Base-by-base conservation (phyloP, 306 rosid genomes). In the Spatholobus suberectus region DNA sequence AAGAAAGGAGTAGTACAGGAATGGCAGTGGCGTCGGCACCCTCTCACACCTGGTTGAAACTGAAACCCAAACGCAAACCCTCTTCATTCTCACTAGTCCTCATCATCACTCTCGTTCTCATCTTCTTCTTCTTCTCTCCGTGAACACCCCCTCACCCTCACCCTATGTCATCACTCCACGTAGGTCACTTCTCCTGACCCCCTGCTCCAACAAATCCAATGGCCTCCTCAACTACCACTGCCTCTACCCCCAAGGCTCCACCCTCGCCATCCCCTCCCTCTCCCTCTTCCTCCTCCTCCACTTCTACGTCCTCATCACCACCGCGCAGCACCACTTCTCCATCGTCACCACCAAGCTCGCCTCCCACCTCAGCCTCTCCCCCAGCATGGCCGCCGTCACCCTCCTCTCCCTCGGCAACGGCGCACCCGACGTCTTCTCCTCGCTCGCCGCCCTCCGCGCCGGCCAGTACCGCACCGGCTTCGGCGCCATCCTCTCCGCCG, bases 401-500 rank as follows among this genome's bases (percentile, higher is more conserved):
- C 93, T 96, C 65, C 81, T 96, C 37, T 89, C 98, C 2, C 89
- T 96, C 62, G 99, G 99, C 62, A 96, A 96, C 84, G 98, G 99
- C 38, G 92, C 97, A 1, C 98, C 99, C 12, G 99, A 92, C 82
- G 96, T 96, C 24, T 93, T 96, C 73, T 81, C 94, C 5, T 96
- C 99, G 29, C 89, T 90, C 52, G 96, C 97, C 41, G 99, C 98
- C 15, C 91, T 96, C 67, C 94, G 96, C n/a, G 58, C 87, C 1
- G 99, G 97, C 3, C 90, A 93, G 0, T 88, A 87, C 78, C 89
- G 96, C 26, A 92, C 99, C n/a, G 99, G 98, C 10, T 82, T 96
- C 79, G 96, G 92, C 21, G 97, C 98, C 0, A 96, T 96, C 2
- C 97, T 93, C 69, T 96, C 98, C 8, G 98, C 99, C 27, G 99